phyloP scores from a whole-genome alignment of 352 stramenopile genomes.

The Globisporangium polare region DNA sequence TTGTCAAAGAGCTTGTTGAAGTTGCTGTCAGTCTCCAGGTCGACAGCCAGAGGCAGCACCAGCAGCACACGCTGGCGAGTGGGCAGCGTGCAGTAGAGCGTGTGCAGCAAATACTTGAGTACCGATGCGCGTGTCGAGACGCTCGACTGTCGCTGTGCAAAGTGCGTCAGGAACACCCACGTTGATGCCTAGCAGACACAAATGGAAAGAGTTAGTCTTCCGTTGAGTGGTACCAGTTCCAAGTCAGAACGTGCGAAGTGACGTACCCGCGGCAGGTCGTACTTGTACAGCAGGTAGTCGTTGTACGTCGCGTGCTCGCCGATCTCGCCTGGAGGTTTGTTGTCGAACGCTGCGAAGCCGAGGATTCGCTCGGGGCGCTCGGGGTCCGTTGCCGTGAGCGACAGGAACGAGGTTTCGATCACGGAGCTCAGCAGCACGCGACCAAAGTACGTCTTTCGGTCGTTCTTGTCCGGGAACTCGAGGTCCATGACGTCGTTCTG shows the following conservation, averaged over 20 bases:
- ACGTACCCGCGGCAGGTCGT: constrained; percentile 45
- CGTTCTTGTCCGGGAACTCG: constrained; percentile 50
- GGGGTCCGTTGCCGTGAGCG: constrained; percentile 57
- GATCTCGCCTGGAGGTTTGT: constrained; percentile 39
- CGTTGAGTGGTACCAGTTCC: too few relatives aligned
- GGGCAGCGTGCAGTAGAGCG: constrained; percentile 39
- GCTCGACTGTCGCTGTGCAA: constrained; percentile 44
- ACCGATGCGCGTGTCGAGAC: constrained; percentile 30
- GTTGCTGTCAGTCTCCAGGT: constrained; percentile 42
- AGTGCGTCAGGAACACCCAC: constrained; percentile 56
- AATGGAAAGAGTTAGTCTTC: not conserved
- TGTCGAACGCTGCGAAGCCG: constrained; percentile 65
- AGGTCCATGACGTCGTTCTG: constrained; percentile 58
- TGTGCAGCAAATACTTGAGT: constrained; percentile 53
- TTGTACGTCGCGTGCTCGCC: constrained; percentile 31
- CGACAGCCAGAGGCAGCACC: constrained; percentile 41
- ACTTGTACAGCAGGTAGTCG: constrained; percentile 44
- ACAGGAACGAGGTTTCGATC: constrained; percentile 73
- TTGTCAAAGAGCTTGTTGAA: constrained; percentile 61
- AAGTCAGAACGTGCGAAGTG: too few relatives aligned
- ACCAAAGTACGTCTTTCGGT: constrained; percentile 63
- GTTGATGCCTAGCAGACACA: constrained; percentile 23
- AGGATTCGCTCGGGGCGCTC: constrained; percentile 45
- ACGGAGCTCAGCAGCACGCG: constrained; percentile 42
- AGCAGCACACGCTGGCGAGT: constrained; percentile 41